These are phyloP conservation scores for Raffaelea arxii DNA, from an alignment of 2,329 filamentous ascomycete genomes.

Conservation along the genomic window DNA sequence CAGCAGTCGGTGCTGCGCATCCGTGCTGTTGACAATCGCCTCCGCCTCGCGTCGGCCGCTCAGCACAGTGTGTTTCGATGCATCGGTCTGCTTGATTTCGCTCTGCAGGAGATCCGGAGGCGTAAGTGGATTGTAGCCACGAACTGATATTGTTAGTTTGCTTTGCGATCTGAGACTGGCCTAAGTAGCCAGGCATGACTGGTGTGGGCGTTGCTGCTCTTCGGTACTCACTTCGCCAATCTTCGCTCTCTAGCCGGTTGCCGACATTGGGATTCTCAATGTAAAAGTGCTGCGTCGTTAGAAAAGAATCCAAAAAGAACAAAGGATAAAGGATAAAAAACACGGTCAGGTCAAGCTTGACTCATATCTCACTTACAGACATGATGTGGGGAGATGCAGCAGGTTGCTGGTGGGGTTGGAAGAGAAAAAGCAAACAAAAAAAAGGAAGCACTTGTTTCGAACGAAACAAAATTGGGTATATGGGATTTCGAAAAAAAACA, in stretches of 20 bases:
- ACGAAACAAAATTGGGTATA: background rate
- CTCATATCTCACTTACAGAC: constrained; percentile 21
- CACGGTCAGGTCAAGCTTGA: constrained; percentile 2
- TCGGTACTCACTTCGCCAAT: constrained; percentile 64
- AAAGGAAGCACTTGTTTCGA: no score
- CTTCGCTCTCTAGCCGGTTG: constrained; percentile 63
- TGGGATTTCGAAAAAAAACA: no score
- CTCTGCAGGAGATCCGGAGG: constrained; percentile 90
- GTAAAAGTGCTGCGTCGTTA: constrained; percentile 47
- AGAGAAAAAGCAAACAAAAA: background rate
- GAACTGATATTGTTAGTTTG: constrained; percentile 46
- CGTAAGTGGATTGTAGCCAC: constrained; percentile 87
- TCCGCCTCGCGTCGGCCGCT: constrained; percentile 49
- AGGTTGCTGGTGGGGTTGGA: background rate
- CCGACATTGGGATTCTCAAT: constrained; percentile 73
- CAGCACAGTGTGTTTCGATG: constrained; percentile 51
- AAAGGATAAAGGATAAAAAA: background rate
- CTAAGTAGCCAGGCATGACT: no score
- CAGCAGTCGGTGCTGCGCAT: constrained; percentile 49
- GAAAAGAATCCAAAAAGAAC: background rate
- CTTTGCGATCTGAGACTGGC: no score
- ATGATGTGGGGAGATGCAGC: constrained; percentile 14
- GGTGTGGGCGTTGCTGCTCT: no score
- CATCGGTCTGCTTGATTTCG: constrained; percentile 61
- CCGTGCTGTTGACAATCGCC: constrained; percentile 50